Conservation (phyloP, 371 early-diverging fungal species). For the Blakeslea trispora region DNA sequence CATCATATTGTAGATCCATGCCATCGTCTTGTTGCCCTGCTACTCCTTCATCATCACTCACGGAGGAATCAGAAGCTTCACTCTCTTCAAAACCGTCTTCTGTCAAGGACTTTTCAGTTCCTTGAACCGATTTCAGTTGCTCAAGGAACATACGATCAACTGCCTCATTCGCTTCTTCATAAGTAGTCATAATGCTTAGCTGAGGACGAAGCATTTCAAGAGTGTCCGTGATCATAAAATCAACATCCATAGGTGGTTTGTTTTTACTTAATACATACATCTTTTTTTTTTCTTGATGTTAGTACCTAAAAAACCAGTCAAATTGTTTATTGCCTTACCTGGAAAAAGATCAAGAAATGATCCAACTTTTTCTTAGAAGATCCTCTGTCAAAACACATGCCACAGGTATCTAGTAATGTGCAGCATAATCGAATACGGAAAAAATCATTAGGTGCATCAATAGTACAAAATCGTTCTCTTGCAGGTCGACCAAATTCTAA, state of each 20-base stretch:
- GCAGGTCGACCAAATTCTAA: constrained; percentile 78
- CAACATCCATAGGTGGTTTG: constrained; percentile 85
- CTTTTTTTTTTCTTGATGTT: too few species aligned
- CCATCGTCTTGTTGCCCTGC: constrained; percentile 10
- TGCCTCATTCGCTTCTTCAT: constrained; percentile 80
- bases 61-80: constrained; percentile 34
- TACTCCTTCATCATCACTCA: constrained; percentile 52
- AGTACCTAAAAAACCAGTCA: too few species aligned
- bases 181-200: constrained; percentile 55
- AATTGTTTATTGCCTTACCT: constrained; percentile 41
- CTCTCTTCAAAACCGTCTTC: constrained; percentile 51
- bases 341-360: constrained; percentile 75
- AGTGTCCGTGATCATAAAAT: constrained; percentile 83
- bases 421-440: constrained; percentile 92
- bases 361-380: constrained; percentile 68
- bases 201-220: constrained; percentile 79
- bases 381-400: constrained; percentile 80
- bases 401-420: constrained; percentile 88
- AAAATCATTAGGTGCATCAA: constrained; percentile 88
- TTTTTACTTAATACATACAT: constrained; percentile 87
- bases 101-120: constrained; percentile 27
- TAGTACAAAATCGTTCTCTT: constrained; percentile 60
- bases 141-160: constrained; percentile 61
- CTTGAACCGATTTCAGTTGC: constrained; percentile 54
- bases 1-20: constrained; percentile 16